Base-by-base conservation (phyloP, 345 rosid species). In the Fremontodendron californicum region DNA sequence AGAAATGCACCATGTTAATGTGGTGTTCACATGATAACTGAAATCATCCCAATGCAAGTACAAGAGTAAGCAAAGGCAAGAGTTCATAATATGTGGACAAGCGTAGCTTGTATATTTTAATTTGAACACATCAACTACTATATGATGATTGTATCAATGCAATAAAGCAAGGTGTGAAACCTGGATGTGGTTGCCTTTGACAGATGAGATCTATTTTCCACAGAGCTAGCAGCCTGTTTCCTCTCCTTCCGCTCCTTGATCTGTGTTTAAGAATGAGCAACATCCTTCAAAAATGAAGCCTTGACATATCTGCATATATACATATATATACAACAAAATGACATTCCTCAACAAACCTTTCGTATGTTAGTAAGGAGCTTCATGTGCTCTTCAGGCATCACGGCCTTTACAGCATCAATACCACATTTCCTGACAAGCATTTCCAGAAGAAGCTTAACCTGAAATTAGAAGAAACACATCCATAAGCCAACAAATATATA, bases 381-480 rank as follows among this genome's bases (percentile, higher is more conserved):
- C 94, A 89, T 92, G 86, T 95, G 99, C 79, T 93, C 96, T 82
- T 90, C 93, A 68, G 98, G 98, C 97, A 96, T 93, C 78, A 96
- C 98, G 27, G 94, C 90, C 88, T 91, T 92, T 45, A 96, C 98
- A 82, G 98, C 98, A 71, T 90, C 95, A 11, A 90, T 63, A 74
- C 99, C 99, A 81, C 99, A 96, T 84, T 93, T 93, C 84, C 86
- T 85, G 52, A 93, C 89, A 31, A 96, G 98, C 99, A 96, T 96
- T 83, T 96, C 99, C 83, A 96, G 81, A 31, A 96, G 84, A 85
- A 88, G 88, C 90, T 94, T 96, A 71, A 96, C 93, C 99, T 96
- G 80, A 43, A 70, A 72, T 37, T 19, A 70, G 78, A 37, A 6
- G 11, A 64, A 12, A 43, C 1, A 70, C 60, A 57, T 42, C 64